A percentile compares a stretch with the other conserved stretches of the same genome.
phyloP scores from a whole-genome alignment of 441 rosid species.

The Populus hybrid region DNA sequence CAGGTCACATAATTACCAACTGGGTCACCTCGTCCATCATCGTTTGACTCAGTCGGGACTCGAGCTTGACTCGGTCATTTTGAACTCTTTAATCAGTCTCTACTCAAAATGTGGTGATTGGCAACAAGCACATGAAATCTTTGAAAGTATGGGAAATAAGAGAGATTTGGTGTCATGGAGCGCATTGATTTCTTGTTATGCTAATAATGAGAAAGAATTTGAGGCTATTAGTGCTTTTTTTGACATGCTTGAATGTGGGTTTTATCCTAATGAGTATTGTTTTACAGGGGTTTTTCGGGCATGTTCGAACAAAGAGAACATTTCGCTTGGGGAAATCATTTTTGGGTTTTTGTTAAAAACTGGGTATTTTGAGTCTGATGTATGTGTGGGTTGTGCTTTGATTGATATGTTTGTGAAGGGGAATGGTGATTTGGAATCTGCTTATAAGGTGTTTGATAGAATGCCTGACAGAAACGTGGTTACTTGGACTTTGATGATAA shows the following conservation, averaged over 20 bases:
- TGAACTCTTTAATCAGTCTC: conserved; percentile 56
- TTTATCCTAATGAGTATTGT: conserved; percentile 20
- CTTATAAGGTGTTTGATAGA: conserved; percentile 54
- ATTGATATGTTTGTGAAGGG: conserved; percentile 69
- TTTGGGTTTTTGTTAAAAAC: conserved; percentile 18
- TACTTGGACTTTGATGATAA: conserved; percentile 49
- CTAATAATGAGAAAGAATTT: conserved; percentile 9
- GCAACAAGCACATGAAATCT: conserved; percentile 39
- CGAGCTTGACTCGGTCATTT: conserved; percentile 45
- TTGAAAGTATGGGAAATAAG: conserved; percentile 45
- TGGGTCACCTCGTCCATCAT: conserved; percentile 45
- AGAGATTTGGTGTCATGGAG: conserved; percentile 23
- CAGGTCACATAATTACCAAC: conserved; percentile 45
- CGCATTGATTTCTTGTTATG: conserved; percentile 17
- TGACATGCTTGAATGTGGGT: conserved; percentile 18
- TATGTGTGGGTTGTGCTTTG: conserved; percentile 55
- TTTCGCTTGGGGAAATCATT: conserved; percentile 7
- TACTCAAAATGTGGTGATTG: conserved; percentile 47
- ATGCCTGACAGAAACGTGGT: conserved; percentile 52
- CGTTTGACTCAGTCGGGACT: conserved; percentile 33
- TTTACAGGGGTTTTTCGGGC: conserved; percentile 15
- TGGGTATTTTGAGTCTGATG: conserved; percentile 34
- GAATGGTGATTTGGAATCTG: conserved; percentile 31
- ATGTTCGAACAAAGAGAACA: conserved; percentile 11
- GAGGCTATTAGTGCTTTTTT: conserved; percentile 9